Conservation (phyloP, 225 moss, liverwort and hornwort species). For the Rhytidiadelphus loreus region DNA sequence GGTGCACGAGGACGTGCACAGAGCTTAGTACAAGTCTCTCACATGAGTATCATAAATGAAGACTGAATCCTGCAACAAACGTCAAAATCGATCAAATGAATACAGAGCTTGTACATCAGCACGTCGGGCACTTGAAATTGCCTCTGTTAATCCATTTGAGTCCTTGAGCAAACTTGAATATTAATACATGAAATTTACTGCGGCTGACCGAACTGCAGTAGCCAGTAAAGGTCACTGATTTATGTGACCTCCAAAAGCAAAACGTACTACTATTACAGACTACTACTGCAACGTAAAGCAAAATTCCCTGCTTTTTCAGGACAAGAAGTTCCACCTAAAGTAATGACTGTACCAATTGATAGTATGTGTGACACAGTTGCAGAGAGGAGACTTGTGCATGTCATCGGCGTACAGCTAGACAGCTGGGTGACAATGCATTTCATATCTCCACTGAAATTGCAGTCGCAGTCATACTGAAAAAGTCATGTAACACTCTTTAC, state of each 20-base stretch:
- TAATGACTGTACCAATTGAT: background rate
- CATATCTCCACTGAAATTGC: background rate
- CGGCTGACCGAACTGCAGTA: background rate
- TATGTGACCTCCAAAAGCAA: background rate
- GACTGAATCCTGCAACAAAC: constrained; percentile 1
- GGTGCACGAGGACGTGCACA: constrained; percentile 5
- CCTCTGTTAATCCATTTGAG: background rate
- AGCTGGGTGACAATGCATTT: constrained; percentile 3
- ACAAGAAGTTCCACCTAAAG: background rate
- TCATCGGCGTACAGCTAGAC: background rate
- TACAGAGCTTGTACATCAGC: constrained; percentile 3
- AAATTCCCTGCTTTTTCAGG: background rate
- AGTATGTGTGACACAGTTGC: background rate
- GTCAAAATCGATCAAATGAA: background rate
- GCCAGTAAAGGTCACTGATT: background rate
- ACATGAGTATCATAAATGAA: background rate
- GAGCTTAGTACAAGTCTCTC: background rate
- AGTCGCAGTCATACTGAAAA: constrained; percentile 1
- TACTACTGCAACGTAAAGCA: background rate
- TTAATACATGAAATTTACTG: background rate
- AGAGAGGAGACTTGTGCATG: background rate
- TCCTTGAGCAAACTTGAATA: background rate
- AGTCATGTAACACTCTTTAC: background rate
- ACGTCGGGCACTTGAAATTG: background rate
- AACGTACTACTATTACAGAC: background rate